Base-by-base conservation (phyloP, 805 yeast genomes). In the Monosporozyma unispora region DNA sequence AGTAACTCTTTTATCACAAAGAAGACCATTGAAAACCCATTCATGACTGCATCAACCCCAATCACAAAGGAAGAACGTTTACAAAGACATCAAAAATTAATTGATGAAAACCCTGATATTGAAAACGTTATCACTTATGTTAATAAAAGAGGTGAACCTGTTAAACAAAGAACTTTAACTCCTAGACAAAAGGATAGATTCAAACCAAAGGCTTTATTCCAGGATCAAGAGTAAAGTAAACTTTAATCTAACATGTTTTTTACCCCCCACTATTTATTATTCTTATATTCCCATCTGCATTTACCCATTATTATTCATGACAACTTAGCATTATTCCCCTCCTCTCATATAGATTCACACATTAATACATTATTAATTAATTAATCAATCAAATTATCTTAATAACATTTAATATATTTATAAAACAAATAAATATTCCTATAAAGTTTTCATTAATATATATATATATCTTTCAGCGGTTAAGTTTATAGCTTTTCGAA, bases 91-190 rank as follows among this genome's bases (percentile, higher is more conserved):
- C 22, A 47, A 23, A 47, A 51, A 19, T 47, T 61, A 28, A 19
- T 59, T 11, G 48, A 46, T 12, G 55, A 56, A 38, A 49, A 59
- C 42, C 60, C 59, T 18, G 54, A 52, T 50, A 54, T 57, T 16
- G 61, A 55, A 50, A 54, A 49, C 43, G 56, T 57, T 37, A 57
- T 60, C 29, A 62, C 64, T n/a, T 59, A 62, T 54, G 53, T 69
- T 3, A 64, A 69, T 50, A 70, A 65, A 51, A 60, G 56, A 41
- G 72, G 73, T 7, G 61, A 66, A 37, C 49, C 52, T 9, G 64
- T 58, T n/a, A 54, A 62, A 16, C 51, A 57, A 19, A 57, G 64
- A 47, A 48, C 48, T 33, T 44, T 63, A 23, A 46, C 57, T 2
- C 39, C 48, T 3, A 58, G 54, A 29, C 63, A 65, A 28, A 55